phyloP scores from a whole-genome alignment of 2,329 filamentous ascomycete genomes.

The Colletotrichum spaethianum region DNA sequence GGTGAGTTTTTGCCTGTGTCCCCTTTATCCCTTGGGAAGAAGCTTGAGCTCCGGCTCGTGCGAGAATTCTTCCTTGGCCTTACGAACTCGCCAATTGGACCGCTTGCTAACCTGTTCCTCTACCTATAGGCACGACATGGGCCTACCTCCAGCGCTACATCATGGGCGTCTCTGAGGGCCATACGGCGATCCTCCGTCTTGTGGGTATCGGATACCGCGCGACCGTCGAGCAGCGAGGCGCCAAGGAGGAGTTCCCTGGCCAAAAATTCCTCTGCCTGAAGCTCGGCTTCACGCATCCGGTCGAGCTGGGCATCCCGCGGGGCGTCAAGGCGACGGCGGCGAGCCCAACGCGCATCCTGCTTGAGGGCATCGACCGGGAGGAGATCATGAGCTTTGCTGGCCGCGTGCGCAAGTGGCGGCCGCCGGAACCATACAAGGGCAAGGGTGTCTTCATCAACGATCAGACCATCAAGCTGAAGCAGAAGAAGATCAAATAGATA shows the following conservation, averaged over 20 bases:
- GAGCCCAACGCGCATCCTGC: constrained; percentile 89
- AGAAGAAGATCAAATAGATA: constrained; percentile 92
- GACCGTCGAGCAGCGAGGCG: constrained; percentile 82
- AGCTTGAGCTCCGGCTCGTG: neutral
- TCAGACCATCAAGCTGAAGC: constrained; percentile 98
- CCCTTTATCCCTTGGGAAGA: neutral
- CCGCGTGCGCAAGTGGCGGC: constrained; percentile 87
- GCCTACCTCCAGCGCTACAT: constrained; percentile 93
- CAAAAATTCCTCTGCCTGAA: constrained; percentile 94
- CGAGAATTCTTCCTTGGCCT: neutral
- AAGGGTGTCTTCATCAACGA: constrained; percentile 99
- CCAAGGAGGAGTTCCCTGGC: constrained; percentile 81
- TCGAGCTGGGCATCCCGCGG: constrained; percentile 87
- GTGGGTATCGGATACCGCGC: constrained; percentile 97
- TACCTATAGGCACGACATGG: constrained; percentile 82
- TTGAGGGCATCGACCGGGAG: constrained; percentile 91
- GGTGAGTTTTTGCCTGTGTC: constrained; percentile 66
- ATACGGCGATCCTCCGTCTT: constrained; percentile 91
- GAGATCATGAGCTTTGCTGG: constrained; percentile 93
- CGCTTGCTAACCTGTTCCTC: constrained; percentile 43
- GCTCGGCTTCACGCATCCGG: constrained; percentile 95
- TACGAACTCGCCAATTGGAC: neutral
- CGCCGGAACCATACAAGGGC: constrained; percentile 97
- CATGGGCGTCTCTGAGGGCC: constrained; percentile 94
- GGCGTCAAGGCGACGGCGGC: constrained; percentile 91